phyloP scores from a whole-genome alignment of 2,329 filamentous ascomycete species.

The Sporothrix curviconia region DNA sequence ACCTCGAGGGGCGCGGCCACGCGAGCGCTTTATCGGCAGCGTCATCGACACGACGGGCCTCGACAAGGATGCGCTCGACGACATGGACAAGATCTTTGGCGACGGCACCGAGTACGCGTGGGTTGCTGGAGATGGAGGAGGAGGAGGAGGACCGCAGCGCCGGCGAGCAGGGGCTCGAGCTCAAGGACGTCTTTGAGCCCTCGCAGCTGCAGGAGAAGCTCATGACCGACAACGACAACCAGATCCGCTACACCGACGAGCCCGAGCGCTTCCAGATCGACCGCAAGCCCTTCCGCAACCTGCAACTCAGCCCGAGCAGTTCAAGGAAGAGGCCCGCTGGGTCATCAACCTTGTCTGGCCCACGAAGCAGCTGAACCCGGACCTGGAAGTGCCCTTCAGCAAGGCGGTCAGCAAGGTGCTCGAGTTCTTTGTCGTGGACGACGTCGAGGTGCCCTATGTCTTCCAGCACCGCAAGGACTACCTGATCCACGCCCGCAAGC shows the following conservation, averaged over 20 bases:
- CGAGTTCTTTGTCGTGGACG: conserved; percentile 89
- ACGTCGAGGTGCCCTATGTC: conserved; percentile 94
- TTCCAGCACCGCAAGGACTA: conserved; percentile 98
- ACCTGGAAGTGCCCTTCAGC: conserved; percentile 75
- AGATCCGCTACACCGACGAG: conserved; percentile 80
- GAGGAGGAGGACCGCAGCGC: conserved; percentile 72
- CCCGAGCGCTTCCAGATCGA: conserved; percentile 93
- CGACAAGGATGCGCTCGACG: conserved; percentile 86
- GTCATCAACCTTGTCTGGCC: conserved; percentile 85
- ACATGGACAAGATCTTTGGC: conserved; percentile 94
- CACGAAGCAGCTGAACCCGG: conserved; percentile 67
- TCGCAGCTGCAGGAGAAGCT: conserved; percentile 91
- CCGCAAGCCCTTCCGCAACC: conserved; percentile 77
- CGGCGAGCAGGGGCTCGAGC: conserved; percentile 77
- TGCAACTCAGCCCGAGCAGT: conserved; percentile 78
- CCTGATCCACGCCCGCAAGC: conserved; percentile 78
- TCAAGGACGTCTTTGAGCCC: conserved; percentile 97
- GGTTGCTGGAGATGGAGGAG: conserved; percentile 82
- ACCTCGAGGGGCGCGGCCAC: conserved; percentile 77
- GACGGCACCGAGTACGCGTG: conserved; percentile 95
- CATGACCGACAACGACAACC: conserved; percentile 88
- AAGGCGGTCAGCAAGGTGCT: conserved; percentile 86
- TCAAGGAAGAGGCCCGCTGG: conserved; percentile 86
- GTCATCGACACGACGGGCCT: conserved; percentile 76
- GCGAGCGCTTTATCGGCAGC: conserved; percentile 60